phyloP scores from a whole-genome alignment of 352 stramenopile genomes.

The Pythium scleroteichum region DNA sequence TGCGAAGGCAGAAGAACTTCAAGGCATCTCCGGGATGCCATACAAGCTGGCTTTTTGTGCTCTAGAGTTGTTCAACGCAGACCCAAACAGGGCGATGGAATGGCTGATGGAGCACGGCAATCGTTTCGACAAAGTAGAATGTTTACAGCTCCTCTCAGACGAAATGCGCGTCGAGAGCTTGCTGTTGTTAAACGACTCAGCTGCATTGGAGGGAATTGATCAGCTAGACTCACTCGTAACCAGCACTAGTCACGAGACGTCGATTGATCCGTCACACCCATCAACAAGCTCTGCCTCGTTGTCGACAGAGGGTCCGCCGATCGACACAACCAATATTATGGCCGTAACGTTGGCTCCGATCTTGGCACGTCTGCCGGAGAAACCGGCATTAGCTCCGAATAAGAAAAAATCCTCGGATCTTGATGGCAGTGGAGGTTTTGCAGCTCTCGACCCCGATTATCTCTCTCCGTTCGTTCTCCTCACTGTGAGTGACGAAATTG shows the following conservation, averaged over 20 bases:
- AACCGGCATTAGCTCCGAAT: conserved; percentile 16
- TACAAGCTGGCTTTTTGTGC: conserved; percentile 59
- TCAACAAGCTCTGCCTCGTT: background rate
- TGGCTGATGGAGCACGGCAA: conserved; percentile 86
- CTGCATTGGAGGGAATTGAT: conserved; percentile 79
- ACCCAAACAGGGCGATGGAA: conserved; percentile 86
- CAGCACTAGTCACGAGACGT: conserved; percentile 13
- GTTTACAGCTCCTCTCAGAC: conserved; percentile 46
- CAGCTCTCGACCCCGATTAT: conserved; percentile 72
- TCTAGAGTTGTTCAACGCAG: conserved; percentile 74
- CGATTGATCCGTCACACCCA: background rate
- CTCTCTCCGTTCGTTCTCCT: conserved; percentile 74
- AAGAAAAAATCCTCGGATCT: conserved; percentile 12
- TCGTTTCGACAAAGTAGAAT: conserved; percentile 62
- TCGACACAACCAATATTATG: conserved; percentile 70
- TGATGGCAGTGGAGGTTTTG: conserved; percentile 36
- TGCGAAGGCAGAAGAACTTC: conserved; percentile 68
- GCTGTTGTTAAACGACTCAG: conserved; percentile 52
- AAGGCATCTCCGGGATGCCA: conserved; percentile 78
- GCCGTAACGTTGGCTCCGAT: conserved; percentile 79
- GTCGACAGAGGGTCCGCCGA: conserved; percentile 16
- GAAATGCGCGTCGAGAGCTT: conserved; percentile 47
- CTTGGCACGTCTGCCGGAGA: conserved; percentile 44
- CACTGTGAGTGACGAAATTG: conserved; percentile 70
- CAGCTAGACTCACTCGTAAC: conserved; percentile 66